These are phyloP conservation scores for Eimeria brunetti DNA, from an alignment of 169 alveolate genomes.

Conservation along the genomic window DNA sequence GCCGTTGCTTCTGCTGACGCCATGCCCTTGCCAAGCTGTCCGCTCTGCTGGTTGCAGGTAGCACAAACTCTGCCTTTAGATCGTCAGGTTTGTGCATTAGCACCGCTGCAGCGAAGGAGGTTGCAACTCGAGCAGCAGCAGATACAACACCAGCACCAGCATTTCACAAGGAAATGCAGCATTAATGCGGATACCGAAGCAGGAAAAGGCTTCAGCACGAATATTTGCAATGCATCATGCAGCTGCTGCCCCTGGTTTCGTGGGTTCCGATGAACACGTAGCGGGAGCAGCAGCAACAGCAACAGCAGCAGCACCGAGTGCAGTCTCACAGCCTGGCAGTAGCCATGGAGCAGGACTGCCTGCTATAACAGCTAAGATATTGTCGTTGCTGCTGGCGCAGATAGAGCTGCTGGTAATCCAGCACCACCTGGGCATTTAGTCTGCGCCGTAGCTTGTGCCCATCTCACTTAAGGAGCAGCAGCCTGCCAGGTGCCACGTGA, in stretches of 20 bases:
- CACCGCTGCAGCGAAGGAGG: background rate
- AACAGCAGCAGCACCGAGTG: background rate
- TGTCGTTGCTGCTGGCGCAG: constrained; percentile 15
- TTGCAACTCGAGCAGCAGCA: constrained; percentile 16
- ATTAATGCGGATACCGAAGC: background rate
- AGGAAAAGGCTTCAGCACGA: background rate
- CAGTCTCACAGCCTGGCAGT: background rate
- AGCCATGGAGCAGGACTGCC: background rate
- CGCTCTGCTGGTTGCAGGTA: constrained; percentile 5
- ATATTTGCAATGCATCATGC: background rate
- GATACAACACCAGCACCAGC: background rate
- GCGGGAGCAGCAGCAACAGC: constrained; percentile 25
- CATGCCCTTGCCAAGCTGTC: background rate
- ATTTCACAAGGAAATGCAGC: background rate
- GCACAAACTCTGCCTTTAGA: background rate
- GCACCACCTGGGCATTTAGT: background rate
- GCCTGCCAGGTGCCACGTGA: background rate
- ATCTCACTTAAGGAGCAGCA: background rate
- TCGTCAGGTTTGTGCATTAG: background rate
- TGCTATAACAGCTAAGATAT: no score
- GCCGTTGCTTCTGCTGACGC: constrained; percentile 5
- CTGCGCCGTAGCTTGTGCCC: background rate
- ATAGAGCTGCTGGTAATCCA: background rate
- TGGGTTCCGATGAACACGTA: background rate
- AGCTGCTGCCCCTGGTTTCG: background rate